Conservation (phyloP, 352 stramenopile species). For the Phytophthora kernoviae region DNA sequence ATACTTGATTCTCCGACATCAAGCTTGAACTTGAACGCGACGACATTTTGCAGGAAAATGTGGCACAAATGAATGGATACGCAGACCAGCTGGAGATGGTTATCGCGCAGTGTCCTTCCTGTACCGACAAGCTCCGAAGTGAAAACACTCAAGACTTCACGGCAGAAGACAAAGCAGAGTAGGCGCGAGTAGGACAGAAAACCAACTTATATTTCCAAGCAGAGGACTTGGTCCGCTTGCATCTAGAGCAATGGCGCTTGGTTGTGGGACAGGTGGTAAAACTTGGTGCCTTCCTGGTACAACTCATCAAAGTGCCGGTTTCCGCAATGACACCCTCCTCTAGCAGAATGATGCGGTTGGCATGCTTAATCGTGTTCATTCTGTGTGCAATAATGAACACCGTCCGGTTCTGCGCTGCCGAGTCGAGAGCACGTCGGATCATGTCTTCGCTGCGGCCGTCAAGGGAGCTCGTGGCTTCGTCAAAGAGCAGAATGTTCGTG, state of each 20-base stretch:
- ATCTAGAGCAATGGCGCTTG: constrained; percentile 61
- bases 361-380: constrained; percentile 86
- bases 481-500: constrained; percentile 82
- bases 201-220: constrained; percentile 27
- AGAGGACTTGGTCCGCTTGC: constrained; percentile 17
- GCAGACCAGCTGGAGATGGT: constrained; percentile 80
- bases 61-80: constrained; percentile 80
- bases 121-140: constrained; percentile 72
- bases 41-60: constrained; percentile 57
- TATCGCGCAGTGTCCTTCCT: constrained; percentile 71
- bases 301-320: constrained; percentile 79
- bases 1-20: not conserved
- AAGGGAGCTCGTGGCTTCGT: constrained; percentile 86
- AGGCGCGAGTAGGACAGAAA: constrained; percentile 11
- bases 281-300: constrained; percentile 79
- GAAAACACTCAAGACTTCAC: constrained; percentile 60
- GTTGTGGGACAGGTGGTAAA: constrained; percentile 74
- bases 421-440: constrained; percentile 70
- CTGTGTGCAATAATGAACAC: constrained; percentile 89
- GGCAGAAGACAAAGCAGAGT: constrained; percentile 22
- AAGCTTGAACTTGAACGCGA: not conserved
- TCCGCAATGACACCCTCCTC: constrained; percentile 83
- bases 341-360: constrained; percentile 83
- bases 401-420: constrained; percentile 66
- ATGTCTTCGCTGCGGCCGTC: constrained; percentile 84